These are phyloP conservation scores for Moricandia arvensis DNA, from an alignment of 345 rosid species.

Conservation along the genomic window DNA sequence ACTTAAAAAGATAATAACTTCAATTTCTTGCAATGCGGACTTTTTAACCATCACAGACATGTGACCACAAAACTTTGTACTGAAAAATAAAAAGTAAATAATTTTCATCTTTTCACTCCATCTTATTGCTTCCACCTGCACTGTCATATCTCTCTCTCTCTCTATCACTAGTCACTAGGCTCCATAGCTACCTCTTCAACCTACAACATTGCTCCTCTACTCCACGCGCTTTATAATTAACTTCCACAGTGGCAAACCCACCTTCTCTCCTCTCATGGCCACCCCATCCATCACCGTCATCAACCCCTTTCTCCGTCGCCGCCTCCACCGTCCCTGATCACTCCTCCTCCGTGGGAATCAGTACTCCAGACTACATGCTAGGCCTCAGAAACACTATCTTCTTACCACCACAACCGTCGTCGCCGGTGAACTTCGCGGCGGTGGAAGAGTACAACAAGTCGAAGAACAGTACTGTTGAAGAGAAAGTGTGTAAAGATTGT, in stretches of 20 bases:
- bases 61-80: conserved; percentile 28
- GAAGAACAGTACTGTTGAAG: conserved; percentile 21
- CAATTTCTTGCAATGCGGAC: conserved; percentile 7
- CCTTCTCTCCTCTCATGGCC: conserved; percentile 33
- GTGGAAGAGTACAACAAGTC: conserved; percentile 13
- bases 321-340: conserved; percentile 14
- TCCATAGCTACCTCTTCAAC: conserved; percentile 22
- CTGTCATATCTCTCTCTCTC: background rate
- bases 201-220: conserved; percentile 14
- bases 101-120: background rate
- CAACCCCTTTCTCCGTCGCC: conserved; percentile 15
- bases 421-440: conserved; percentile 25
- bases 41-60: background rate
- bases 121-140: background rate
- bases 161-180: conserved; percentile 16
- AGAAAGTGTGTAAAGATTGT: conserved; percentile 69
- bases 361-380: conserved; percentile 48
- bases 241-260: conserved; percentile 37
- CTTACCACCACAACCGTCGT: conserved; percentile 40
- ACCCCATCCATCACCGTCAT: conserved; percentile 24
- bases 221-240: conserved; percentile 33
- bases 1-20: conserved; percentile 1
- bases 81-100: background rate
- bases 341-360: conserved; percentile 3
- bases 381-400: conserved; percentile 65